phyloP scores from a whole-genome alignment of 768 basidiomycete species.

The Amanita phalloides region DNA sequence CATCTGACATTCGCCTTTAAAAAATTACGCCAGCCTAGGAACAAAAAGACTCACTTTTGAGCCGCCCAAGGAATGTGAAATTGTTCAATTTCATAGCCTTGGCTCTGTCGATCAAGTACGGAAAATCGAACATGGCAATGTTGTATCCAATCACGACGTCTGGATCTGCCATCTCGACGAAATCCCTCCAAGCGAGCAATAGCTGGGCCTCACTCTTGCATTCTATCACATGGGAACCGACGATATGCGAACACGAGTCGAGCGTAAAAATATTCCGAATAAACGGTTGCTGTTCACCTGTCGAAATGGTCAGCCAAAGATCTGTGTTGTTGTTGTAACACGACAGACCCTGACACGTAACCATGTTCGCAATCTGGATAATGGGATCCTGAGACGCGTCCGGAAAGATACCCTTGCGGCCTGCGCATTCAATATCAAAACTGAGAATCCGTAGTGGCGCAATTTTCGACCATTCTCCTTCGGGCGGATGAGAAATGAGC shows the following conservation, averaged over 20 bases:
- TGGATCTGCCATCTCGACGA: conserved; percentile 83
- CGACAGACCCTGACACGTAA: conserved; percentile 78
- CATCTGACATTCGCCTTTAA: conserved; percentile 30
- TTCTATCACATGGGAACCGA: conserved; percentile 91
- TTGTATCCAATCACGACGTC: conserved; percentile 98
- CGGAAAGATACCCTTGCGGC: conserved; percentile 94
- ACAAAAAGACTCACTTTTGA: conserved; percentile 43
- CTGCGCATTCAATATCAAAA: conserved; percentile 99
- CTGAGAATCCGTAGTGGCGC: conserved; percentile 91
- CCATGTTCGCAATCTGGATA: conserved; percentile 99
- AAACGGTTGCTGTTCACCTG: conserved; percentile 89
- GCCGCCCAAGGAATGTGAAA: conserved; percentile 68
- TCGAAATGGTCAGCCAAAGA: not conserved
- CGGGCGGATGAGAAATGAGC: conserved; percentile 86
- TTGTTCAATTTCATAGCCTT: conserved; percentile 59
- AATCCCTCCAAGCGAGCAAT: conserved; percentile 81
- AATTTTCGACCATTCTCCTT: conserved; percentile 85
- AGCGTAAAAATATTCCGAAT: conserved; percentile 95
- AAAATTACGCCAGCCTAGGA: not conserved
- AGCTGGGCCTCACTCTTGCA: conserved; percentile 67
- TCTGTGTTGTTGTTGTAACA: not conserved
- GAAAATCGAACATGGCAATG: conserved; percentile 88
- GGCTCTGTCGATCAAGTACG: conserved; percentile 90
- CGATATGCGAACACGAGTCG: conserved; percentile 89
- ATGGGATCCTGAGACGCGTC: conserved; percentile 87